A percentile compares a stretch with the other conserved stretches of the same genome.
phyloP scores from a whole-genome alignment of 192 early-diverging fungal species.

The Polychytrium aggregatum region DNA sequence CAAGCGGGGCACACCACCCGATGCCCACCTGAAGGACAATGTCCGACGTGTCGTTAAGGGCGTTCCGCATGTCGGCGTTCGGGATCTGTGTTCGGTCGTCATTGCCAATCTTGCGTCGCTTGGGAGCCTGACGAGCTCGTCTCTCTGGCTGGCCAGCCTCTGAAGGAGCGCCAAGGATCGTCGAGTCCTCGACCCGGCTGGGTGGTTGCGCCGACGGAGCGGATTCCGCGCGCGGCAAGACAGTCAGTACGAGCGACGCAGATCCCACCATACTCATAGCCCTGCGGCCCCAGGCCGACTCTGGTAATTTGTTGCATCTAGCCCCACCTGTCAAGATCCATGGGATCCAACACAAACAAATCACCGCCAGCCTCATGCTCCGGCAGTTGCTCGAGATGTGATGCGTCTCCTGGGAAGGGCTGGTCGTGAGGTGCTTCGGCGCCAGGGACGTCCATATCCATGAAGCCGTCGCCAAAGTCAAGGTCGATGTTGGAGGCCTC shows the following conservation, averaged over 20 bases:
- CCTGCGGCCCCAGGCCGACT: too few species aligned
- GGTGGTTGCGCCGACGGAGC: too few species aligned
- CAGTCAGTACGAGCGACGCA: too few species aligned
- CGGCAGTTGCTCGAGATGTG: too few species aligned
- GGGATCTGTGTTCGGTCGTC: constrained; percentile 57
- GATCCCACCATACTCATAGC: too few species aligned
- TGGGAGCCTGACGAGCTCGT: not conserved
- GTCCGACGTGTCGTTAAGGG: constrained; percentile 46
- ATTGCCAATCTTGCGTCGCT: constrained; percentile 53
- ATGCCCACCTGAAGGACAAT: constrained; percentile 12
- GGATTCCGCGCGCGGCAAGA: too few species aligned
- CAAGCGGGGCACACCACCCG: too few species aligned
- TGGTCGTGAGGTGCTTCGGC: not conserved
- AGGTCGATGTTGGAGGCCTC: constrained; percentile 7
- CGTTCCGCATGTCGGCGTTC: constrained; percentile 30
- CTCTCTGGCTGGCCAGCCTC: too few species aligned
- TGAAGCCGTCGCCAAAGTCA: not conserved
- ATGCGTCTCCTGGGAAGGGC: constrained; percentile 8
- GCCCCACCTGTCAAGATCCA: constrained; percentile 4
- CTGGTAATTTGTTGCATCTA: too few species aligned
- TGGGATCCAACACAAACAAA: not conserved
- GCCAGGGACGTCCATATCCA: constrained; percentile 10
- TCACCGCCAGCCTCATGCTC: too few species aligned
- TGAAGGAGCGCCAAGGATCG: too few species aligned
- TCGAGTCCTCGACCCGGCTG: too few species aligned